Evolutionary conservation across 495 filamentous ascomycete genomes (phyloP).

Genomic region (Penicillium silybi): DNA sequence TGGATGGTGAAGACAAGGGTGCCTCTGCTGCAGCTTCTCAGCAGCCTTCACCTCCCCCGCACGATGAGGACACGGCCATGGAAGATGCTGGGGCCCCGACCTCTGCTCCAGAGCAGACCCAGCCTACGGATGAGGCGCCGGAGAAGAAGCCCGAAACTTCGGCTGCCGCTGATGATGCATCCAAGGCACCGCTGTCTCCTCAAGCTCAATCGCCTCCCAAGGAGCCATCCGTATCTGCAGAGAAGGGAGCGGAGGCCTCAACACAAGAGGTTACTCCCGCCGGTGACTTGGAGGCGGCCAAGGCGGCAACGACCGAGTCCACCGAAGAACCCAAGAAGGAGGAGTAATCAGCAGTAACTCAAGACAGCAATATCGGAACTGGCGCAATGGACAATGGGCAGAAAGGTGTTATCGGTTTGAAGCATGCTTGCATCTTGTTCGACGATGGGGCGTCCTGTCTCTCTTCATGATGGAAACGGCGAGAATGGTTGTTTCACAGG

Average conservation of each 20-base stretch:
- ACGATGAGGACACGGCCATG: slow-evolving; percentile 62
- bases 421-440: slow-evolving; percentile 23
- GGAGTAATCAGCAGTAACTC: slow-evolving; percentile 24
- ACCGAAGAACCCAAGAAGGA: slow-evolving; percentile 28
- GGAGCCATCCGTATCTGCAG: slow-evolving; percentile 14
- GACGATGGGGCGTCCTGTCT: slow-evolving; percentile 16
- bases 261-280: slow-evolving; percentile 15
- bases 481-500: background rate
- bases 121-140: slow-evolving; percentile 11
- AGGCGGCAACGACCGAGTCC: slow-evolving; percentile 21
- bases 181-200: slow-evolving; percentile 19
- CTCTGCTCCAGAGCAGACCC: slow-evolving; percentile 19
- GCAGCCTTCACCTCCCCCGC: slow-evolving; percentile 45
- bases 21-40: slow-evolving; percentile 37
- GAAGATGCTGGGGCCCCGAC: slow-evolving; percentile 49
- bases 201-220: slow-evolving; percentile 19
- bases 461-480: slow-evolving; percentile 9
- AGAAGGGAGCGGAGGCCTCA: slow-evolving; percentile 15
- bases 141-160: slow-evolving; percentile 25
- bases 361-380: slow-evolving; percentile 21
- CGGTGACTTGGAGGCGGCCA: slow-evolving; percentile 17
- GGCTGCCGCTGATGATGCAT: slow-evolving; percentile 17
- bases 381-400: slow-evolving; percentile 43
- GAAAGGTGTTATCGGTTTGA: slow-evolving; percentile 41
- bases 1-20: slow-evolving; percentile 38